phyloP scores from a whole-genome alignment of 805 yeast genomes.

The Wilhelminamyces savonicus region DNA sequence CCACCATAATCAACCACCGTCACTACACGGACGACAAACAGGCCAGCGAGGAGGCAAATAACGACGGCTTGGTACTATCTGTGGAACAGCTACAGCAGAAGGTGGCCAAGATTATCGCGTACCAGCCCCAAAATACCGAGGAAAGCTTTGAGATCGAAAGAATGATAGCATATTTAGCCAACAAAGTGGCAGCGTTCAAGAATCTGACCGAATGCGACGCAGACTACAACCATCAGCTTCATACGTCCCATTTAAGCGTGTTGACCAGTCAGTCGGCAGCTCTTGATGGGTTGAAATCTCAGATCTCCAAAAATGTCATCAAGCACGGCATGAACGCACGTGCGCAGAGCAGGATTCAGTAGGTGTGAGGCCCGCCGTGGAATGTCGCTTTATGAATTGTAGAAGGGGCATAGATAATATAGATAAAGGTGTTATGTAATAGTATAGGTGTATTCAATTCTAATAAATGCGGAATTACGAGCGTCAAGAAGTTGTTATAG shows the following conservation, averaged over 20 bases:
- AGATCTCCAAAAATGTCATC: slow-evolving; percentile 8
- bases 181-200: slow-evolving; percentile 11
- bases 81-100: slow-evolving; percentile 17
- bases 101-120: slow-evolving; percentile 15
- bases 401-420: too few species aligned
- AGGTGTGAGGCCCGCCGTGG: too few species aligned
- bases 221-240: slow-evolving; percentile 11
- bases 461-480: too few species aligned
- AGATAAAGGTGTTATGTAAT: too few species aligned
- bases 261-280: slow-evolving; percentile 23
- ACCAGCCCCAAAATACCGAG: slow-evolving; percentile 4
- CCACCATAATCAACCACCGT: slow-evolving; percentile 22
- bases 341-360: too few species aligned
- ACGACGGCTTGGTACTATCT: slow-evolving; percentile 7
- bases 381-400: too few species aligned
- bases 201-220: slow-evolving; percentile 4
- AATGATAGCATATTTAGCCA: slow-evolving; percentile 21
- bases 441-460: too few species aligned
- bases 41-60: slow-evolving; percentile 4
- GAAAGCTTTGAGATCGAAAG: slow-evolving; percentile 14
- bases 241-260: slow-evolving; percentile 22
- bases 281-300: slow-evolving; percentile 13
- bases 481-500: too few species aligned
- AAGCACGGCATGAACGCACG: slow-evolving; percentile 3
- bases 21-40: slow-evolving; percentile 13